These are phyloP conservation scores for Penicillium parvum DNA, from an alignment of 495 filamentous ascomycete genomes.

Conservation along the genomic window DNA sequence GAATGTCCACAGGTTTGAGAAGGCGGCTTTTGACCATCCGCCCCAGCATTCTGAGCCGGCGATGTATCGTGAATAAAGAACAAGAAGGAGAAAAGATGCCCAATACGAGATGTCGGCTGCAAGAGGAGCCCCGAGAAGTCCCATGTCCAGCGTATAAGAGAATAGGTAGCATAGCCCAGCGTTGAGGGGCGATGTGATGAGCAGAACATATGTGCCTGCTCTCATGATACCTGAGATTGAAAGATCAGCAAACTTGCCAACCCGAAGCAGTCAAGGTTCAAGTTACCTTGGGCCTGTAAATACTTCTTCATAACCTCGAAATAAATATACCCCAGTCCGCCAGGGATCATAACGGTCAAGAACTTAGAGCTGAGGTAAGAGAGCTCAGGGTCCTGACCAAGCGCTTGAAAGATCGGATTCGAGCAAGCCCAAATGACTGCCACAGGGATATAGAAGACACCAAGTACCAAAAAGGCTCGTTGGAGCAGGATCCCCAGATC, in stretches of 20 bases:
- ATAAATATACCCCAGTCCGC: constrained; percentile 85
- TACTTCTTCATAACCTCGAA: constrained; percentile 93
- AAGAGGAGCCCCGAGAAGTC: constrained; percentile 74
- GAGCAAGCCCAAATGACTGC: constrained; percentile 73
- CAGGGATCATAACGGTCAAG: constrained; percentile 73
- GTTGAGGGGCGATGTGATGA: constrained; percentile 79
- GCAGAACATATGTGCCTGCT: constrained; percentile 80
- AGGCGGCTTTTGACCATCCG: constrained; percentile 63
- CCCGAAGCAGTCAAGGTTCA: neutral
- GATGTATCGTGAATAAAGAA: constrained; percentile 71
- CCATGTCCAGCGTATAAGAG: constrained; percentile 65
- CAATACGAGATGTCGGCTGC: constrained; percentile 87
- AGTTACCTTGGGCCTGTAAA: constrained; percentile 82
- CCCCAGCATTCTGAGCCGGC: constrained; percentile 78
- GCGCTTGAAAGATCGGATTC: constrained; percentile 66
- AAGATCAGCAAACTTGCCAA: neutral
- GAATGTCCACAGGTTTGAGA: constrained; percentile 67
- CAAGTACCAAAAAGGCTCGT: constrained; percentile 69
- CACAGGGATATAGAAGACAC: constrained; percentile 71
- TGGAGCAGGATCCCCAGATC: constrained; percentile 82
- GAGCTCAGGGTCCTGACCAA: constrained; percentile 78
- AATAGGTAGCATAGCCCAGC: constrained; percentile 75
- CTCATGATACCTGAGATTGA: constrained; percentile 67
- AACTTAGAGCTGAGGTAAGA: constrained; percentile 72
- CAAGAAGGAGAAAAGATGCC: constrained; percentile 72